phyloP scores from a whole-genome alignment of 2,329 filamentous ascomycete species.

The Fonsecaea pugnacius region DNA sequence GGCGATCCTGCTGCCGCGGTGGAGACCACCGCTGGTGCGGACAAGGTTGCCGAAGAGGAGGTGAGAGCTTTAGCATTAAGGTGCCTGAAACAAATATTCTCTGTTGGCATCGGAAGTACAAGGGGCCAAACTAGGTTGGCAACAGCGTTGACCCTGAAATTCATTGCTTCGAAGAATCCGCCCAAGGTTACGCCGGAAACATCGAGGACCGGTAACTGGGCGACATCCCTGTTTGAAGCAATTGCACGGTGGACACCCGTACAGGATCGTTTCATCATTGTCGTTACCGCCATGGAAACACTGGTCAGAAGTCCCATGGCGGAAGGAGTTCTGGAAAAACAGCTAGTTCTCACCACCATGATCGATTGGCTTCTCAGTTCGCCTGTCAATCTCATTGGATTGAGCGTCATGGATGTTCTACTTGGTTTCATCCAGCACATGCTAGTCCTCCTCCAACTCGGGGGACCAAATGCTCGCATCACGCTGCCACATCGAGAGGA shows the following conservation, averaged over 20 bases:
- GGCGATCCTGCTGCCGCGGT: slow-evolving; percentile 69
- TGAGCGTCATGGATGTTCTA: slow-evolving; percentile 95
- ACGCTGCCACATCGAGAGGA: slow-evolving; percentile 45
- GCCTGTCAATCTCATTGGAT: slow-evolving; percentile 87
- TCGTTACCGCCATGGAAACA: slow-evolving; percentile 79
- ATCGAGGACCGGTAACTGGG: slow-evolving; percentile 69
- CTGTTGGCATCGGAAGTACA: slow-evolving; percentile 67
- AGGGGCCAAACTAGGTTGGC: slow-evolving; percentile 78
- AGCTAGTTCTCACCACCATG: slow-evolving; percentile 75
- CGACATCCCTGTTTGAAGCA: slow-evolving; percentile 77
- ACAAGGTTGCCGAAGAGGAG: slow-evolving; percentile 86
- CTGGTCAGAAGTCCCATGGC: slow-evolving; percentile 70
- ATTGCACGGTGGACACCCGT: slow-evolving; percentile 88
- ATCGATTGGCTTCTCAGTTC: slow-evolving; percentile 83
- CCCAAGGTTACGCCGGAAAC: slow-evolving; percentile 52
- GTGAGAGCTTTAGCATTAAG: slow-evolving; percentile 82
- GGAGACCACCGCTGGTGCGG: slow-evolving; percentile 81
- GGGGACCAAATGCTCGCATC: slow-evolving; percentile 47
- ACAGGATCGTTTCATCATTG: slow-evolving; percentile 88
- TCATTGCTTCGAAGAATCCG: slow-evolving; percentile 64
- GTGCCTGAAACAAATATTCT: slow-evolving; percentile 84
- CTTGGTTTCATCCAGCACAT: slow-evolving; percentile 84
- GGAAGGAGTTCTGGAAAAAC: slow-evolving; percentile 72
- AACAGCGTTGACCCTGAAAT: slow-evolving; percentile 73
- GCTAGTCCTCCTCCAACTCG: slow-evolving; percentile 73